Evolutionary conservation across 2,329 filamentous ascomycete species (phyloP).

Genomic region (Akanthomyces uredinophilus): DNA sequence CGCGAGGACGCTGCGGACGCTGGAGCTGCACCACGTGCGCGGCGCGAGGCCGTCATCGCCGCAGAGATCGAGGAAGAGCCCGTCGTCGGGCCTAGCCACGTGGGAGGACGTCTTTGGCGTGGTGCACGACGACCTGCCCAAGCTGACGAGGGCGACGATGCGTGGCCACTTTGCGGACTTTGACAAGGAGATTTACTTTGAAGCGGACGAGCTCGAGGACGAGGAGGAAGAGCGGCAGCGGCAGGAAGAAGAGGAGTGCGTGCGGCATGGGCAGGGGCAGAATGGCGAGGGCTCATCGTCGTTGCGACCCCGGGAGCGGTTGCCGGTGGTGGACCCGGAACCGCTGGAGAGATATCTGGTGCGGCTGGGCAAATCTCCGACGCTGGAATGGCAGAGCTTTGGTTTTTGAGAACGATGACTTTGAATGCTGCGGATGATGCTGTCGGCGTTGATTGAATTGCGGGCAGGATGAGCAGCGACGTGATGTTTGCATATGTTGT

Average conservation of each 20-base stretch:
- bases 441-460: too few species aligned
- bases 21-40: not conserved
- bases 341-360: conserved; percentile 1
- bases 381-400: not conserved
- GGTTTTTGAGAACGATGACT: not conserved
- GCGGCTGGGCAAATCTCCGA: not conserved
- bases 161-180: not conserved
- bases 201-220: not conserved
- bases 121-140: not conserved
- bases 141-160: not conserved
- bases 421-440: too few species aligned
- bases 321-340: not conserved
- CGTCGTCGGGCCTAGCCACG: not conserved
- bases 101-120: not conserved
- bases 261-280: not conserved
- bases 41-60: not conserved
- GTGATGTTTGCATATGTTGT: too few species aligned
- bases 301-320: not conserved
- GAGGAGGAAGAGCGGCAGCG: not conserved
- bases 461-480: not conserved
- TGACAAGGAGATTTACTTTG: not conserved
- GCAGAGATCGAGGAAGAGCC: too few species aligned
- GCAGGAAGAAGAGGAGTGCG: not conserved
- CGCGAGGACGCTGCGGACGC: not conserved
- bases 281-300: not conserved